Evolutionary conservation across 371 early-diverging fungal genomes (phyloP), one percentile per base, ranked within the genome.

Genomic region (Blakeslea trispora): DNA sequence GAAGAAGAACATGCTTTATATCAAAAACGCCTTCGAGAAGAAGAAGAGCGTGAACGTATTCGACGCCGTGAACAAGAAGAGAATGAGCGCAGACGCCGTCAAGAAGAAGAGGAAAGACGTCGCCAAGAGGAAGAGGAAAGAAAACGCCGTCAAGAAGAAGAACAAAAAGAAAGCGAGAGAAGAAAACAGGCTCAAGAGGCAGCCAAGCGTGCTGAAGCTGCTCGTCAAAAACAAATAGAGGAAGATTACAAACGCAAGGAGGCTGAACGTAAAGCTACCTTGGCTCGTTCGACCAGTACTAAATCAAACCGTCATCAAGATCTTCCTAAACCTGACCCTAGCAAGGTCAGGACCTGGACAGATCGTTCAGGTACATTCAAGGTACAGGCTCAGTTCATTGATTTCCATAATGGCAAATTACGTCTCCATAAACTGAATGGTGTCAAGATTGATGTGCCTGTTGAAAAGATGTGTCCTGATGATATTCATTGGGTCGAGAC

Each of bases 371-470:
- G 95, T 44, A 71, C 90, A 2, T 96, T 94, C 79, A 91, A 85
- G 51, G 95, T 95, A 1, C 92, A 95, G 42, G 98, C 98, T 5
- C 89, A 92, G 59, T 93, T 89, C 48, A 50, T 96, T 22, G 77
- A 82, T 19, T 77, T 80, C 44, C 78, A 85, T 43, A 87, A 91
- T 45, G 92, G 90, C 53, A 91, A 92, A 61, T 88, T 95, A 24
- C 88, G 94, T 23, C 70, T 97, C 47, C 94, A 93, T 77, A 97
- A 97, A 66, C 70, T 87, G 23, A 97, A 97, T 68, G 95, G 95
- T 50, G 94, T 93, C 61, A 94, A 88, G 59, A 96, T 97, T 64
- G 91, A 86, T 48, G 98, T 97, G 1, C 92, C 95, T 4, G 69
- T 94, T 31, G 88, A 91, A 14, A 96, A 96, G 63, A 88, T 97